Evolutionary conservation across 345 rosid species (phyloP), one percentile per base, ranked within the genome.

Genomic region (Dovyalis caffra): DNA sequence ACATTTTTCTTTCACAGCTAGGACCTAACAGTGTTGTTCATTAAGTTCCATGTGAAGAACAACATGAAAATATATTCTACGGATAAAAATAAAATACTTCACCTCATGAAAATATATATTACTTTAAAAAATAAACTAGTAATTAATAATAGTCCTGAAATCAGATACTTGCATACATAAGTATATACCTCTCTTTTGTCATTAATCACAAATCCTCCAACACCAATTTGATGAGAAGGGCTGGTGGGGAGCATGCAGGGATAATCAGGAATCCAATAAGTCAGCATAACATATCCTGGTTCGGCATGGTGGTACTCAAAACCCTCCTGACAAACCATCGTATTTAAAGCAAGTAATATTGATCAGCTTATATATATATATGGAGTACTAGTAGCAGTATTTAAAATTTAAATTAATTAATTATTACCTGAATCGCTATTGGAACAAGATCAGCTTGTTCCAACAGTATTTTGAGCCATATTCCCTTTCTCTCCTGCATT

Each of bases 151-250:
- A 5, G 3, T n/a, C n/a, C n/a, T 15, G 20, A 1, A 40, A 58
- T 14, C 3, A 1, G 31, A 15, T 31, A 23, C 29, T 23, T 58
- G 29, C 23, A 1, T 6, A 9, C 4, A 14, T 5, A n/a, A 4
- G 33, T 53, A 25, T 53, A 21, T 5, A 85, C 92, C 89, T 87
- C 83, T 69, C 68, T 81, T 43, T 69, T 74, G 68, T 78, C 80
- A 29, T 84, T 85, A 72, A 87, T 73, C 58, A 80, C 87, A 25
- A 89, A 85, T 28, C 82, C 90, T 29, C 77, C 88, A 0, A 85
- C 72, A 2, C 90, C 89, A 16, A 85, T 81, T n/a, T 79, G 92
- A 78, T 87, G 90, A 0, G 88, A 87, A 40, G 90, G 89, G 73
- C 82, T 78, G 14, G 69, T 73, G n/a, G 90, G 90, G 57, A 87